Base-by-base conservation (phyloP, 176 grass and related monocot species). In the Typha latifolia region DNA sequence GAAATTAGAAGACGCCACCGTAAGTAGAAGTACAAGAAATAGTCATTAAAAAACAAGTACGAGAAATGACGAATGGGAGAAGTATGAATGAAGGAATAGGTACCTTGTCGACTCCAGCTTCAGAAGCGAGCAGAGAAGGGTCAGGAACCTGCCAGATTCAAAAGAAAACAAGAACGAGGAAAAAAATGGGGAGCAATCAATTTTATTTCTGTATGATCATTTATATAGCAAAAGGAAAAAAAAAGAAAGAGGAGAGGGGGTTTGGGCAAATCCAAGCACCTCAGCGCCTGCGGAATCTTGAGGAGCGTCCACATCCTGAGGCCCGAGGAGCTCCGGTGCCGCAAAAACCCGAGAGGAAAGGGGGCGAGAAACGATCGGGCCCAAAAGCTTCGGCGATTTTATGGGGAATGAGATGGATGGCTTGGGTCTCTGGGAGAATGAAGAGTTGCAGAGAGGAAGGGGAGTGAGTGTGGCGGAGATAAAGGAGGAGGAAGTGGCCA, bases 141-240 rank as follows among this genome's bases (percentile, higher is more conserved):
- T 59, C 53, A 21, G 53, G 53, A 59, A 59, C 53, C 53, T 59
- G 53, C 53, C 16, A 59, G 20, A 21, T 21, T 59, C 53, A 59
- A 21, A 11, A 55, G 14, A 55, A 18, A 55, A 12, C 14, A 18
- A 55, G 12, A 18, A 18, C 4, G 14, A 55, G 51, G 14, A 57
- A 20, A 57, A 20, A 4, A 2, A 1, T 12, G 20, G 53, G n/a
- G 5, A 59, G 53, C 53, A 22, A 21, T 19, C 16, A 59, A 59
- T 22, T 59, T 14, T 11, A 2, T 19, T 16, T 59, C 2, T 59
- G 9, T 59, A 59, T 4, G 16, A 18, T 19, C 20, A 16, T 16
- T 18, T 57, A 57, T 57, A 21, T 3, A 2, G 14, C 7, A 14
- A 21, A 59, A 11, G 20, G 53, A 19, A 21, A 22, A 59, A 12